phyloP scores from a whole-genome alignment of 257 asterid genomes.

The Hygrophila difformis region DNA sequence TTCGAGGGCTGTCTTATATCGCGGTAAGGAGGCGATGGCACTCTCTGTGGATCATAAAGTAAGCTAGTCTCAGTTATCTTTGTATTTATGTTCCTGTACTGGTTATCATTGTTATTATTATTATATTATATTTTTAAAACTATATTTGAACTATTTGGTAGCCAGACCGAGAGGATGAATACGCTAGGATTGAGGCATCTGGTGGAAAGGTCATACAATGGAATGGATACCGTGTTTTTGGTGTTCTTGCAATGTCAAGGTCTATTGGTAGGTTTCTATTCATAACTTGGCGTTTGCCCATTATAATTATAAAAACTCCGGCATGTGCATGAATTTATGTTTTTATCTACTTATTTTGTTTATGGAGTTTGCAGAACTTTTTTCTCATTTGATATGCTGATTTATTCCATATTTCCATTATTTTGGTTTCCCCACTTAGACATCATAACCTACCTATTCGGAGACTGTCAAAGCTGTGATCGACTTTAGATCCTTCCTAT shows the following conservation, averaged over 20 bases:
- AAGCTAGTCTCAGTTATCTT: conserved; percentile 11
- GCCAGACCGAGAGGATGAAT: conserved; percentile 85
- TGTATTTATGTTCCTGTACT: background rate
- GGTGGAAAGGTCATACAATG: conserved; percentile 89
- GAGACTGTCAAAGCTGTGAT: background rate
- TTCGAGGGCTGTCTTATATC: conserved; percentile 78
- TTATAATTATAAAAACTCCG: too few relatives aligned
- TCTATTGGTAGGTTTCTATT: conserved; percentile 61
- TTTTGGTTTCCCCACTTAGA: too few relatives aligned
- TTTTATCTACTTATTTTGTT: too few relatives aligned
- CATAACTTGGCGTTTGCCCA: background rate
- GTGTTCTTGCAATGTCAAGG: conserved; percentile 95
- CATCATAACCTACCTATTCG: too few relatives aligned
- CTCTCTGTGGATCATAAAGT: conserved; percentile 73
- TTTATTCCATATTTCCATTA: too few relatives aligned
- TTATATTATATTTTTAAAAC: background rate
- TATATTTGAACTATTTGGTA: conserved; percentile 14
- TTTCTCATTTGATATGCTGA: too few relatives aligned
- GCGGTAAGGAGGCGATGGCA: conserved; percentile 76
- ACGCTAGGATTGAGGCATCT: conserved; percentile 77
- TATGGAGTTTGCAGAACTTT: too few relatives aligned
- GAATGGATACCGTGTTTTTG: conserved; percentile 88
- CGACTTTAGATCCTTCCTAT: background rate
- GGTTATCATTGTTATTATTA: background rate
- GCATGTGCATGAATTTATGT: too few relatives aligned